Base-by-base conservation (phyloP, 805 yeast species). In the Ogataea populi-albae region DNA sequence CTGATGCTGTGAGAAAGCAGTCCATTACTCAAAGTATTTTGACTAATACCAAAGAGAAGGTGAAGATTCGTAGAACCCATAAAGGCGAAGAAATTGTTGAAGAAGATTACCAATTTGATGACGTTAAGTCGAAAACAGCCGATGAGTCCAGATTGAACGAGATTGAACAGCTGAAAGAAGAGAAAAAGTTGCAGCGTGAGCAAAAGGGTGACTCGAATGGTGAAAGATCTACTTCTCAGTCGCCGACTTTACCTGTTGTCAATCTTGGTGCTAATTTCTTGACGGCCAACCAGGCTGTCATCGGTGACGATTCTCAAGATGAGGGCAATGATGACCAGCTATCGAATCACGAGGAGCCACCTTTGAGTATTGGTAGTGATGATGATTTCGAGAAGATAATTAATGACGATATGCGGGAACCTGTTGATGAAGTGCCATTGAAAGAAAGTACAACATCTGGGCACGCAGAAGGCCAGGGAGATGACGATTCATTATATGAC, bases 71-170 rank as follows among this genome's bases (percentile, higher is more conserved):
- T 47, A 71, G 87, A 50, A 86, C 96, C 3, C 95, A 87, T 56
- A 85, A 83, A 57, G 96, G 96, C 17, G 95, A 88, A 43, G 89
- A 84, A 52, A 57, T 84, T n/a, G 70, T 86, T 5, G 94, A 83
- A 26, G 75, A 69, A 17, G 74, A 68, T 25, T 57, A 54, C 31
- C 57, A 55, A 23, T 52, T 54, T 40, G 53, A 50, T 34, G 50
- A 50, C 30, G 34, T 47, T 8, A 43, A 27, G 7, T 38, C 50
- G 5, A 37, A 38, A 31, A 39, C 41, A 23, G 50, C 46, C 12
- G 52, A 50, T 17, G 50, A 51, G 41, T 41, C 47, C 12, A 40
- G 55, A 34, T 37, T 48, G 30, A 50, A 49, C 32, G 59, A 53
- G 40, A 50, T 54, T 24, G 59, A 54, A 26, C 37, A 41, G 17